A percentile compares a stretch with the other conserved stretches of the same genome.
Conservation (phyloP, 495 filamentous ascomycete genomes). For the Melanomma pulvis-pyrius region DNA sequence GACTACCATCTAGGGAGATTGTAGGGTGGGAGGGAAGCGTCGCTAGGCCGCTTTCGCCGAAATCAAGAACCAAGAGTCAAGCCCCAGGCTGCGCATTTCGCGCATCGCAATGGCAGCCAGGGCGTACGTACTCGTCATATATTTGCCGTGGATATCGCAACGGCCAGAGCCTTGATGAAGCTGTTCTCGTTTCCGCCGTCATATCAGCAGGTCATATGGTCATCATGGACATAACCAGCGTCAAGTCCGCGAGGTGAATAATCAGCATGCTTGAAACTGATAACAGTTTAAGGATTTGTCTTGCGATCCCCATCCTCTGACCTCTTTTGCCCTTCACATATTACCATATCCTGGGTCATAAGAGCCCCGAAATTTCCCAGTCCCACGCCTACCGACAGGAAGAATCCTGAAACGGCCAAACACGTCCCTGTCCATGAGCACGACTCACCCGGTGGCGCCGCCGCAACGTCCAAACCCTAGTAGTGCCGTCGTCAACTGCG, state of each 20-base stretch:
- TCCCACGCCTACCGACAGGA: background rate
- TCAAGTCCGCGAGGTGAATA: conserved; percentile 4
- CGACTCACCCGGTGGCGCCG: background rate
- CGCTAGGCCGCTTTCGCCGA: background rate
- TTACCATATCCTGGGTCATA: background rate
- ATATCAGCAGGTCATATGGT: conserved; percentile 6
- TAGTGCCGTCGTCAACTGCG: conserved; percentile 8
- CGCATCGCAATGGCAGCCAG: background rate
- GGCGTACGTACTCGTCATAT: conserved; percentile 23
- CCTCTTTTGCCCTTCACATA: background rate
- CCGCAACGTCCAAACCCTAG: background rate
- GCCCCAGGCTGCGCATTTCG: background rate
- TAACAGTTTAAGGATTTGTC: conserved; percentile 8
- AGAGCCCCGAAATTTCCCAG: background rate
- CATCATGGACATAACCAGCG: background rate
- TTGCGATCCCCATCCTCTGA: background rate
- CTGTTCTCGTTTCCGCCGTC: conserved; percentile 12
- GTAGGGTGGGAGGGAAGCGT: background rate
- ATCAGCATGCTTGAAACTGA: conserved; percentile 9
- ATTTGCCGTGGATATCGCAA: conserved; percentile 16
- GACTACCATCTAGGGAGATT: background rate
- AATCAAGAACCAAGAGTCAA: background rate
- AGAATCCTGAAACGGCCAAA: conserved; percentile 5
- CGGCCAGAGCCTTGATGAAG: conserved; percentile 14
- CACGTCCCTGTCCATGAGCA: background rate